Percentiles rank a stretch among this genome's conserved stretches.
Conservation (phyloP, 2,329 filamentous ascomycete species). For the Verticillium longisporum region DNA sequence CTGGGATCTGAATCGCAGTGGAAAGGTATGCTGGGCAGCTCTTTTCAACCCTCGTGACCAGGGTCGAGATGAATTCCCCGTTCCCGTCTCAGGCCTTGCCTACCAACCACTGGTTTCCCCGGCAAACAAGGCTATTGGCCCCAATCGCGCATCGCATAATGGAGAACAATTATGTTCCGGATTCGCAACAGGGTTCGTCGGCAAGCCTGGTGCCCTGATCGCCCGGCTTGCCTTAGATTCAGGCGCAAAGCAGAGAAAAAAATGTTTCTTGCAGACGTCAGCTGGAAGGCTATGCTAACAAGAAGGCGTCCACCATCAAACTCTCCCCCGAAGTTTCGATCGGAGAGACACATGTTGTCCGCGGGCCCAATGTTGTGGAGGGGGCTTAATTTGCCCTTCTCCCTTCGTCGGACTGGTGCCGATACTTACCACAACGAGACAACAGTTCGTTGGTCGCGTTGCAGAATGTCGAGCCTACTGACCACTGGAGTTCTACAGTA, state of each 20-base stretch:
- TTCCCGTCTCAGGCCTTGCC: not conserved
- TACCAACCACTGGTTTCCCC: not conserved
- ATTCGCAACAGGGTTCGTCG: slow-evolving; percentile 12
- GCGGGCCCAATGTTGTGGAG: not conserved
- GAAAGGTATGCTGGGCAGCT: not conserved
- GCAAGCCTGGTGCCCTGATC: not conserved
- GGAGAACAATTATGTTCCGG: slow-evolving; percentile 8
- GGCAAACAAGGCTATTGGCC: not conserved
- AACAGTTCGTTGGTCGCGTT: not conserved
- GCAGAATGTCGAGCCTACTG: not conserved
- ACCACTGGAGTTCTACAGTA: not conserved
- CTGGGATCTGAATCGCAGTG: not conserved
- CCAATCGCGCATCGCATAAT: slow-evolving; percentile 1
- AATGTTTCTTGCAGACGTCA: not conserved
- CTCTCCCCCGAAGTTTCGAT: not conserved
- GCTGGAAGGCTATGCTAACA: not conserved
- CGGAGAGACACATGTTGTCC: not conserved
- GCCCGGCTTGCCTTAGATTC: not conserved
- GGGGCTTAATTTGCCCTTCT: not conserved
- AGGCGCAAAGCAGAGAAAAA: not conserved
- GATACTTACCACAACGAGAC: not conserved
- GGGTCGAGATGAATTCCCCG: not conserved
- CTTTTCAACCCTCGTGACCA: not conserved
- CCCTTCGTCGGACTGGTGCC: not conserved
- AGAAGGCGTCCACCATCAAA: not conserved